Percentiles rank a stretch among this genome's conserved stretches.
phyloP scores from a whole-genome alignment of 257 asterid species.

The Capsicum rhomboideum region DNA sequence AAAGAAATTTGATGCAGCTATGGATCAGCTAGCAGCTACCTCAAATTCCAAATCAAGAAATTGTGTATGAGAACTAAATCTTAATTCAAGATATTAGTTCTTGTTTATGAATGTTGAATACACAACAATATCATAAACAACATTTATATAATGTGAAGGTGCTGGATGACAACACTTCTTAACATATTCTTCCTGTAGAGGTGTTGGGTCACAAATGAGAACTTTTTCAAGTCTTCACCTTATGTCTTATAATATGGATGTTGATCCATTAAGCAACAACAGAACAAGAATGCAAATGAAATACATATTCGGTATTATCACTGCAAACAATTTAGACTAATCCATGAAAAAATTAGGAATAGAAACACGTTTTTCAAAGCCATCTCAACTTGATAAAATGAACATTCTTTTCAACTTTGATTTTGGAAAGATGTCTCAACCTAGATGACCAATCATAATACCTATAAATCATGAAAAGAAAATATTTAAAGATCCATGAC shows the following conservation, averaged over 20 bases:
- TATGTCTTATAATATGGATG: slow-evolving; percentile 39
- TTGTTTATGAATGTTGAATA: not conserved
- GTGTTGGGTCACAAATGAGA: slow-evolving; percentile 69
- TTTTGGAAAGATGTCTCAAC: no score
- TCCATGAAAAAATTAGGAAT: not conserved
- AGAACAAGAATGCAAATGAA: no score
- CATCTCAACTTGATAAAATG: not conserved
- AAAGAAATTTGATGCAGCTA: no score
- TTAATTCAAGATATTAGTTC: not conserved
- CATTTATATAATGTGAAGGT: not conserved
- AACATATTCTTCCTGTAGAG: slow-evolving; percentile 56
- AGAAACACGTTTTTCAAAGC: not conserved
- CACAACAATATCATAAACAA: slow-evolving; percentile 27
- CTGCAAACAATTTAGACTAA: not conserved
- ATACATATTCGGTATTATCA: not conserved
- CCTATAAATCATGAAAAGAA: slow-evolving; percentile 28
- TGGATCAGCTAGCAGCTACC: no score
- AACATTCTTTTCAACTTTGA: no score
- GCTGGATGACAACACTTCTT: slow-evolving; percentile 50
- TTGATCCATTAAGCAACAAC: slow-evolving; percentile 22
- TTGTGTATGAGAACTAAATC: no score
- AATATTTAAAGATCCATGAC: not conserved
- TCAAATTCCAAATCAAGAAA: no score
- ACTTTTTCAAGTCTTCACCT: slow-evolving; percentile 27
- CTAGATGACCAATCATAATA: slow-evolving; percentile 69